These are phyloP conservation scores for Parietaria judaica DNA, from an alignment of 306 rosid species.

Conservation along the genomic window DNA sequence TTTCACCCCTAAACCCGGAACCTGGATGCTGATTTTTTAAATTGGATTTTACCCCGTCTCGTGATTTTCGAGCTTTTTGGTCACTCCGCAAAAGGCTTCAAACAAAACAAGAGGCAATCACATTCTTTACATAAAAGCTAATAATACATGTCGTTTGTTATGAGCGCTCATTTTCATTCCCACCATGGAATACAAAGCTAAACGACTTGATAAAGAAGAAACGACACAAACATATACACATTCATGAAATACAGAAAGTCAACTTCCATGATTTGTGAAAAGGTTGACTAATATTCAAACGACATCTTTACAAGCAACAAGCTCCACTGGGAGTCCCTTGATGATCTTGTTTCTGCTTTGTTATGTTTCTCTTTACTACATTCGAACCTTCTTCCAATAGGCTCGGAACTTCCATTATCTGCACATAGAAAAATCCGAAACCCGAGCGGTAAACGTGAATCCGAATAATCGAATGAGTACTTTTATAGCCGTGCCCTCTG, in stretches of 20 bases:
- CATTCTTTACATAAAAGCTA: constrained; percentile 33
- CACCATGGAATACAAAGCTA: constrained; percentile 18
- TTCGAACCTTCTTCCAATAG: constrained; percentile 82
- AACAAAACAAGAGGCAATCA: constrained; percentile 23
- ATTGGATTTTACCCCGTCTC: too few species aligned
- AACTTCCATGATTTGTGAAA: constrained; percentile 10
- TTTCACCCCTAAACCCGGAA: too few species aligned
- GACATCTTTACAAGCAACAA: constrained; percentile 52
- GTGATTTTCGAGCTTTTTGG: too few species aligned
- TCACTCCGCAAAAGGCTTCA: too few species aligned
- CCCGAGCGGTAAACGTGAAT: too few species aligned
- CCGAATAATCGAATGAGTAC: too few species aligned
- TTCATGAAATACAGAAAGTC: constrained; percentile 12
- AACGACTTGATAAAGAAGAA: constrained; percentile 23
- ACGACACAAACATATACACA: constrained; percentile 22
- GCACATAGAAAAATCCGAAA: neutral
- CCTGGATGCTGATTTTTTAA: too few species aligned
- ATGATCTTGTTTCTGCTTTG: constrained; percentile 54
- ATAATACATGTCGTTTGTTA: constrained; percentile 8
- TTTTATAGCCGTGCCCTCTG: too few species aligned
- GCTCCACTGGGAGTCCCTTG: constrained; percentile 32
- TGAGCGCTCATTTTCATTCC: constrained; percentile 18
- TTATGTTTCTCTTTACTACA: constrained; percentile 45
- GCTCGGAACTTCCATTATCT: constrained; percentile 89
- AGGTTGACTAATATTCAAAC: neutral